Evolutionary conservation across 1,284 basidiomycete genomes (phyloP).

Genomic region (Austroboletus rostrupii): DNA sequence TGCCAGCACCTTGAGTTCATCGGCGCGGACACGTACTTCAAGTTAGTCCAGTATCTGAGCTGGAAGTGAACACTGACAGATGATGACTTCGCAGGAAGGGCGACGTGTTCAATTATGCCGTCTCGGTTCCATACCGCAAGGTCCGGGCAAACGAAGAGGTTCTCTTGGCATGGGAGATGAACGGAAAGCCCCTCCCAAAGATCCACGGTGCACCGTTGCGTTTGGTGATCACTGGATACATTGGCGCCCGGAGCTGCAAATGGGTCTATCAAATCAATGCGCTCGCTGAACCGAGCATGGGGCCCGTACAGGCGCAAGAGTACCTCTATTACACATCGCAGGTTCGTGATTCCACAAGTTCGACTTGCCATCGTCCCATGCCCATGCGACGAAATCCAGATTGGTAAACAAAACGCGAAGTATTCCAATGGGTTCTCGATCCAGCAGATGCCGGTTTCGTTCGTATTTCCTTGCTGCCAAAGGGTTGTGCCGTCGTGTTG

Average conservation of each 20-base stretch:
- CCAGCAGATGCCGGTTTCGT: constrained; percentile 21
- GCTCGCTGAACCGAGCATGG: constrained; percentile 44
- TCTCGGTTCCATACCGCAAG: constrained; percentile 52
- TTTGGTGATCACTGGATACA: constrained; percentile 52
- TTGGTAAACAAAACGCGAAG: constrained; percentile 15
- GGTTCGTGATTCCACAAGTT: neutral
- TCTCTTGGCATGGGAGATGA: constrained; percentile 59
- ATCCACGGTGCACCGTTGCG: constrained; percentile 56
- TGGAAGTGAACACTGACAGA: neutral
- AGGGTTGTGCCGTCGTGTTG: neutral
- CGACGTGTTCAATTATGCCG: constrained; percentile 51
- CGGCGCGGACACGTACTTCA: constrained; percentile 58
- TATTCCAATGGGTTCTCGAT: constrained; percentile 20
- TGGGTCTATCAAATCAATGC: constrained; percentile 57
- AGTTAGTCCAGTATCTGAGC: constrained; percentile 31
- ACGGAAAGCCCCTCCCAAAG: constrained; percentile 48
- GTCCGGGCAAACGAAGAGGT: constrained; percentile 49
- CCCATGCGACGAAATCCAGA: constrained; percentile 1
- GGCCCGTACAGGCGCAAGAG: constrained; percentile 52
- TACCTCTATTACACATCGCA: constrained; percentile 44
- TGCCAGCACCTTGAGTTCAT: constrained; percentile 53
- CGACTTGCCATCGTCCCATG: neutral
- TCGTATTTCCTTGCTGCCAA: constrained; percentile 1
- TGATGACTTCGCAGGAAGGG: constrained; percentile 37
- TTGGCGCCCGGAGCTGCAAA: constrained; percentile 55